Base-by-base conservation (phyloP, 2,329 filamentous ascomycete genomes). In the Calonectria leucothoes region DNA sequence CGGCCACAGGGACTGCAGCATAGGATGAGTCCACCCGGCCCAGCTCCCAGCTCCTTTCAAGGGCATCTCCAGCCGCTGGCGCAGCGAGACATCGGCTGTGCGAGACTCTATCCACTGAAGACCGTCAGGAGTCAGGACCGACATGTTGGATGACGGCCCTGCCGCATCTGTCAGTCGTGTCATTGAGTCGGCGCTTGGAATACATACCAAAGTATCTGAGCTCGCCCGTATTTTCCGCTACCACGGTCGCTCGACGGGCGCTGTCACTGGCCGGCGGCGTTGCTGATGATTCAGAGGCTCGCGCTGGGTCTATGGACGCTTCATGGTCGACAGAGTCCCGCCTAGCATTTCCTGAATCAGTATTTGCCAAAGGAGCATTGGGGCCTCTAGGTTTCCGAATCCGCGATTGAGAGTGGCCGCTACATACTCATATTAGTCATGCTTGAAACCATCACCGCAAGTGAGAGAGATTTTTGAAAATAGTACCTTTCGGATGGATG, bases 61-160 rank as follows among this genome's bases (percentile, higher is more conserved):
- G n/a, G 67, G 67, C 57, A 65, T 70, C 27, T 70, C 67, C 3
- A 70, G 48, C 17, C 67, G 57, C 35, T 65, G 57, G 14, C 67
- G 57, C 20, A 70, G 25, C 14, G 67, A 70, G 23, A 39, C 67
- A 55, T 70, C 59, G 6, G 67, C 48, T 7, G 67, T 70, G 12
- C 67, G 57, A 15, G 67, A 70, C 17, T 70, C 57, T 33, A 70
- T 70, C 67, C 67, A 70, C 12, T 65, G 45, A 17, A 70, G 45
- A 5, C 67, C 67, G 17, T 64, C 67, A 11, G 67, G 67, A 3
- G 67, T 64, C 11, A 70, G n/a, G 33, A 70, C 67, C 4, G 67
- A 52, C 27, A 70, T 49, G 20, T 49, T 70, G 11, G 67, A 70
- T 27, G 67, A 70, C 33, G 67, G 67, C 4, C 67, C 67, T 70